Conservation (phyloP, 352 stramenopile genomes). For the Phytophthora lateralis region DNA sequence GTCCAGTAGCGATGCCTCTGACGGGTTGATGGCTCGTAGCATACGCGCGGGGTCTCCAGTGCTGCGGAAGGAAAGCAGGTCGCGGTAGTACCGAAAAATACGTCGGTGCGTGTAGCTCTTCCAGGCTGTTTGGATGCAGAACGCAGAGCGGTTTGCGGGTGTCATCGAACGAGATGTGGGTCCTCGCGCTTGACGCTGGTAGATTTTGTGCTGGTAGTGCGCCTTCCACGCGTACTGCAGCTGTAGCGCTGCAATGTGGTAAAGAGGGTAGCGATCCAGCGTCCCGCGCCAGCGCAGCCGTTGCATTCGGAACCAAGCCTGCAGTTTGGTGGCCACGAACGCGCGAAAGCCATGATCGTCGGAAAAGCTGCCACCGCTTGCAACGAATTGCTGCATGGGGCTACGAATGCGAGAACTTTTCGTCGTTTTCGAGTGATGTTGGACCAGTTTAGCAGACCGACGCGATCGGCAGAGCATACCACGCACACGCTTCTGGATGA, state of each 20-base stretch:
- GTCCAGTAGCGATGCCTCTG: constrained; percentile 78
- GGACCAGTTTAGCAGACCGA: neutral
- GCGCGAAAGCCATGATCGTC: constrained; percentile 62
- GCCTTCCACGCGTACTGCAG: constrained; percentile 79
- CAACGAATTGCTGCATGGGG: constrained; percentile 82
- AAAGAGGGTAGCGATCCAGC: constrained; percentile 68
- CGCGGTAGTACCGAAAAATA: constrained; percentile 82
- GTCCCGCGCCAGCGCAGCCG: constrained; percentile 46
- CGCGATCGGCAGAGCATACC: constrained; percentile 63
- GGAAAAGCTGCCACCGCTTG: constrained; percentile 47
- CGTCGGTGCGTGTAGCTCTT: constrained; percentile 73
- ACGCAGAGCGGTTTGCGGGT: constrained; percentile 45
- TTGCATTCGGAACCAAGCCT: constrained; percentile 78
- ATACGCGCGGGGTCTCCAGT: constrained; percentile 79
- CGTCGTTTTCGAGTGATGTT: neutral
- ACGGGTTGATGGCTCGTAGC: constrained; percentile 85
- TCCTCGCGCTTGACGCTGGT: constrained; percentile 20
- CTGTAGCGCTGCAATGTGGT: constrained; percentile 87
- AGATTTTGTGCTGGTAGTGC: constrained; percentile 49
- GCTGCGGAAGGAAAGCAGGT: constrained; percentile 83
- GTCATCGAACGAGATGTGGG: constrained; percentile 22
- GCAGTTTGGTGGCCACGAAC: constrained; percentile 65
- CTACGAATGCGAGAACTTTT: constrained; percentile 24
- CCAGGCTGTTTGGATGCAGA: constrained; percentile 68
- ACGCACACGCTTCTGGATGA: constrained; percentile 77